Base-by-base conservation (phyloP, 2,329 filamentous ascomycete genomes). In the Diaporthe amygdali region DNA sequence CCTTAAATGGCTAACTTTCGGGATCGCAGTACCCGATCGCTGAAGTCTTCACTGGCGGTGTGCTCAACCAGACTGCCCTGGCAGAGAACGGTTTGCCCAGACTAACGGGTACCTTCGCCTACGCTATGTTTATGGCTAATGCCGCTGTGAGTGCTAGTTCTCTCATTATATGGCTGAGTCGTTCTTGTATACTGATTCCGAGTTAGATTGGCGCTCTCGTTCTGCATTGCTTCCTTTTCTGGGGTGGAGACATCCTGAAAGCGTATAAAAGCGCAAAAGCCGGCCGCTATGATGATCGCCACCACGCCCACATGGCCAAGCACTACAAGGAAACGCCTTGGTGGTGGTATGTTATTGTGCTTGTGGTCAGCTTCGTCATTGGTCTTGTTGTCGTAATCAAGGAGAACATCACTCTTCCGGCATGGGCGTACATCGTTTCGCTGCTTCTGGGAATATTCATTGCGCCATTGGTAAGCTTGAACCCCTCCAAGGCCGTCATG, bases 91-190 rank as follows among this genome's bases (percentile, higher is more conserved):
- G 88, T 2, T 71, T 85, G 3, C 88, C 88, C 0, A 81, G 76
- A 9, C 76, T 90, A 3, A 83, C 83, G 0, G 87, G 86, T 1
- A 82, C 78, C 0, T 89, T 89, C 74, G 87, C 86, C 0, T 88
- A 84, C 54, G 79, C 84, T 2, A 82, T 89, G 81, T 84, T 90
- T 72, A 89, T 89, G 80, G 86, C 87, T 2, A 89, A 89, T 77
- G 85, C 86, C 72, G 87, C 88, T 39, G 85, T 87, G 79, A 77
- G 85, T 82, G 52, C 15, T n/a, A 9, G 20, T 39, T 3, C 22
- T 25, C 15, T 5, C 1, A n/a, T 2, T 2, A 15, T 12, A 9
- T 20, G 2, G 6, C 0, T 15, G 15, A 15, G 2, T 5, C 0
- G 37, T 55, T 2, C 14, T 2, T 22, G n/a, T 69, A n/a, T 71